A percentile compares a stretch with the other conserved stretches of the same genome.
phyloP scores from a whole-genome alignment of 2,329 filamentous ascomycete species.

The Microdochium nivale region DNA sequence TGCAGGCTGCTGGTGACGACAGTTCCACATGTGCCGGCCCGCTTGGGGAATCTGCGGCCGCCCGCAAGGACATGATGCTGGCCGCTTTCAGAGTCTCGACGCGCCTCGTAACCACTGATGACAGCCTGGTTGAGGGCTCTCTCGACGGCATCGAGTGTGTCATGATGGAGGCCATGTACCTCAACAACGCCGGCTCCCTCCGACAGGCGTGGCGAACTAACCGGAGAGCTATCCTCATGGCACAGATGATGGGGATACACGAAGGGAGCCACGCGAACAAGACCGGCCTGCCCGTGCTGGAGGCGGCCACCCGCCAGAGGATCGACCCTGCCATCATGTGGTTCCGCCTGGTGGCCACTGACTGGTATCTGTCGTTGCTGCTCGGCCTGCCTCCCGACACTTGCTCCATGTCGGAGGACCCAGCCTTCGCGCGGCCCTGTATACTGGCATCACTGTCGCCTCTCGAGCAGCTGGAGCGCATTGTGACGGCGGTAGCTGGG shows the following conservation, averaged over 20 bases:
- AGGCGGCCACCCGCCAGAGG: conserved; percentile 12
- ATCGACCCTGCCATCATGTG: conserved; percentile 30
- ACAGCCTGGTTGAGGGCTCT: conserved; percentile 30
- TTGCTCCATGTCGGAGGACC: conserved; percentile 11
- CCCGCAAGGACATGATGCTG: neutral
- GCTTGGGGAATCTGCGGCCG: neutral
- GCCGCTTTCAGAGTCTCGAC: conserved; percentile 18
- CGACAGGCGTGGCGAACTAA: conserved; percentile 34
- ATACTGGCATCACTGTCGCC: conserved; percentile 3
- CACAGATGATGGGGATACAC: conserved; percentile 30
- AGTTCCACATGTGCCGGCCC: neutral
- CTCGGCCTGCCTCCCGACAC: conserved; percentile 29
- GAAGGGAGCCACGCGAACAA: conserved; percentile 1
- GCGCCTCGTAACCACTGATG: conserved; percentile 32
- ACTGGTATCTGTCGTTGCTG: conserved; percentile 38
- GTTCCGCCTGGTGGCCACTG: conserved; percentile 33
- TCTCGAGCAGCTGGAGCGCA: conserved; percentile 25
- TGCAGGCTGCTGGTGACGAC: conserved; percentile 17
- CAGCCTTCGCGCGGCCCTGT: conserved; percentile 4
- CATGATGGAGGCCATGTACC: conserved; percentile 36
- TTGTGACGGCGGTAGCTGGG: conserved; percentile 21
- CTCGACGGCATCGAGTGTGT: conserved; percentile 41
- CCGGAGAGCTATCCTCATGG: conserved; percentile 34
- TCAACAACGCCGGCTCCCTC: conserved; percentile 36
- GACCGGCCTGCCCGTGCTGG: conserved; percentile 8